Evolutionary conservation across 805 yeast species (phyloP).

Genomic region (Aciculoconidium aculeatum): DNA sequence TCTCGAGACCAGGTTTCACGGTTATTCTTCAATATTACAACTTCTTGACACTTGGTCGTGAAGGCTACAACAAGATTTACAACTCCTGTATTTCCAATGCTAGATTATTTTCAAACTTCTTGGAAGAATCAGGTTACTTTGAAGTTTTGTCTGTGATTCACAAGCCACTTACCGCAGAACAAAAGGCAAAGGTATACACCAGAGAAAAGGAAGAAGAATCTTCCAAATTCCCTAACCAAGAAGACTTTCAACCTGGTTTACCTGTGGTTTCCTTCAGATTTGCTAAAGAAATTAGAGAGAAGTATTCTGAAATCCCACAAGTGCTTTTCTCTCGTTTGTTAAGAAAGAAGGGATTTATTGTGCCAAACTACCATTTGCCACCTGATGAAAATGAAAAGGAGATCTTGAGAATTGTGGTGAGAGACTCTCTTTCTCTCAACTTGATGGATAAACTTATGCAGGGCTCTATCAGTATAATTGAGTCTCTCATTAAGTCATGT

Average conservation of each 20-base stretch:
- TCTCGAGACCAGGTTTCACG: conserved; percentile 90
- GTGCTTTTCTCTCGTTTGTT: conserved; percentile 63
- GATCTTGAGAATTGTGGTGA: conserved; percentile 79
- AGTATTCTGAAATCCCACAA: conserved; percentile 81
- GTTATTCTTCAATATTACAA: conserved; percentile 84
- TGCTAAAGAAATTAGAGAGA: conserved; percentile 46
- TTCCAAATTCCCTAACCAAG: conserved; percentile 8
- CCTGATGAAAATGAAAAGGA: conserved; percentile 51
- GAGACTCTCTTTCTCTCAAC: conserved; percentile 58
- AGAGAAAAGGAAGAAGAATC: conserved; percentile 9
- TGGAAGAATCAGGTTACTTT: conserved; percentile 61
- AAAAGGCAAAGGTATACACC: conserved; percentile 14
- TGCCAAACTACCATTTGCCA: conserved; percentile 86
- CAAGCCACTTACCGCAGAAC: conserved; percentile 37
- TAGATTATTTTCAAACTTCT: conserved; percentile 53
- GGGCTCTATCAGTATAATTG: conserved; percentile 49
- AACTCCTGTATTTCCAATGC: conserved; percentile 65
- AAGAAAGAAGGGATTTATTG: conserved; percentile 40
- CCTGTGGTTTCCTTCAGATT: conserved; percentile 88
- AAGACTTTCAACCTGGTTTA: conserved; percentile 62
- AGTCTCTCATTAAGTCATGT: conserved; percentile 46
- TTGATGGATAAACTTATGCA: conserved; percentile 36
- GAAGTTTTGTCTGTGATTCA: conserved; percentile 77
- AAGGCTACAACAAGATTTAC: conserved; percentile 66
- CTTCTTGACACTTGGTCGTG: conserved; percentile 61